Percentiles rank a stretch among this genome's conserved stretches.
These are phyloP conservation scores for Scedosporium boydii DNA, from an alignment of 2,329 filamentous ascomycete species.

Conservation along the genomic window DNA sequence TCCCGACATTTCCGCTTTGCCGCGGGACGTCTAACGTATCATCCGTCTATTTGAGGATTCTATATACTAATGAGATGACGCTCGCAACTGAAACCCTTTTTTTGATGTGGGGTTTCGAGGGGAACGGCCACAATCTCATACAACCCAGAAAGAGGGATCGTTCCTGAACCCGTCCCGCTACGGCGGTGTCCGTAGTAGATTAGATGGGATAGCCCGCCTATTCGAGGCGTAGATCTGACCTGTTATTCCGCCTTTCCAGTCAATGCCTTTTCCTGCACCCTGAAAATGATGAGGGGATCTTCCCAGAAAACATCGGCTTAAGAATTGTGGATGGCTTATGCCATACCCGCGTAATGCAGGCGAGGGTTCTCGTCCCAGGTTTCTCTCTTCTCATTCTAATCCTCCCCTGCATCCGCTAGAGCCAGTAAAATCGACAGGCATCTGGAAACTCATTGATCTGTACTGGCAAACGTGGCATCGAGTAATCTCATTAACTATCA, in stretches of 20 bases:
- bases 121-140: not conserved
- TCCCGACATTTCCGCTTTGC: conserved; percentile 51
- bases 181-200: no score
- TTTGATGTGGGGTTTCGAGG: not conserved
- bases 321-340: not conserved
- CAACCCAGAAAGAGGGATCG: not conserved
- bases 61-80: not conserved
- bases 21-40: conserved; percentile 2
- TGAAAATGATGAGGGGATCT: not conserved
- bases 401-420: not conserved
- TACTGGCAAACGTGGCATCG: not conserved
- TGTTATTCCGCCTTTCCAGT: not conserved
- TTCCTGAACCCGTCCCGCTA: not conserved
- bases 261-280: not conserved
- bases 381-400: not conserved
- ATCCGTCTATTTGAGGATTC: not conserved
- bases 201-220: no score
- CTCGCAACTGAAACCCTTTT: not conserved
- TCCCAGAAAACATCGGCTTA: not conserved
- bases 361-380: not conserved
- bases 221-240: not conserved
- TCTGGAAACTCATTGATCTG: not conserved
- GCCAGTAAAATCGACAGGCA: not conserved
- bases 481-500: not conserved
- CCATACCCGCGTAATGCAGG: not conserved